phyloP scores from a whole-genome alignment of 768 basidiomycete species.

The button mushroom (Agaricus bisporus) region DNA sequence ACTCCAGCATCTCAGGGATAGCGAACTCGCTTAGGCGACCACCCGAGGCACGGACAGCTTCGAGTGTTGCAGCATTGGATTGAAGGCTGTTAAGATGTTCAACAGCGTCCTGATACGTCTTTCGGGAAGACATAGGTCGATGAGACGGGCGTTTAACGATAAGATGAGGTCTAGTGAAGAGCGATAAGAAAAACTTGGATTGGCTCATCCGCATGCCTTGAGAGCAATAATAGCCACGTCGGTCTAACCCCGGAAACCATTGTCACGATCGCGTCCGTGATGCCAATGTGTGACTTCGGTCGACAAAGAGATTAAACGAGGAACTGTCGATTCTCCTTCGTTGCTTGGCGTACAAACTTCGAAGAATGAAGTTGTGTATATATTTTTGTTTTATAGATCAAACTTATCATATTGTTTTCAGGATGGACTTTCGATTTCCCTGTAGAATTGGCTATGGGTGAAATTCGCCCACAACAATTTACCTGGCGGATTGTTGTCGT shows the following conservation, averaged over 20 bases:
- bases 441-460: too few species aligned
- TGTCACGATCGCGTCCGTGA: conserved; percentile 5
- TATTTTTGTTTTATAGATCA: too few species aligned
- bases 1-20: conserved; percentile 88
- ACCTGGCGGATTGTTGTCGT: too few species aligned
- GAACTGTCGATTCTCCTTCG: too few species aligned
- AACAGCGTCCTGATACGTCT: conserved; percentile 70
- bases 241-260: neutral
- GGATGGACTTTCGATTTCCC: too few species aligned
- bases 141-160: conserved; percentile 2
- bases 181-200: conserved; percentile 19
- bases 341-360: too few species aligned
- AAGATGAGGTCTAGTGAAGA: conserved; percentile 16
- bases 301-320: too few species aligned
- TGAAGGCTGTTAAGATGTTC: conserved; percentile 75
- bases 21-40: conserved; percentile 54
- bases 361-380: too few species aligned
- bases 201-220: conserved; percentile 12
- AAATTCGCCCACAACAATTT: too few species aligned
- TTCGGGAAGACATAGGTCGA: conserved; percentile 46
- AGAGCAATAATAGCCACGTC: neutral
- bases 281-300: too few species aligned
- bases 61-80: conserved; percentile 89
- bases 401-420: too few species aligned
- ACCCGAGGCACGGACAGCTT: conserved; percentile 73